Percentiles rank a stretch among this genome's conserved stretches.
phyloP scores from a whole-genome alignment of 306 rosid genomes.

The Ceratonia siliqua region DNA sequence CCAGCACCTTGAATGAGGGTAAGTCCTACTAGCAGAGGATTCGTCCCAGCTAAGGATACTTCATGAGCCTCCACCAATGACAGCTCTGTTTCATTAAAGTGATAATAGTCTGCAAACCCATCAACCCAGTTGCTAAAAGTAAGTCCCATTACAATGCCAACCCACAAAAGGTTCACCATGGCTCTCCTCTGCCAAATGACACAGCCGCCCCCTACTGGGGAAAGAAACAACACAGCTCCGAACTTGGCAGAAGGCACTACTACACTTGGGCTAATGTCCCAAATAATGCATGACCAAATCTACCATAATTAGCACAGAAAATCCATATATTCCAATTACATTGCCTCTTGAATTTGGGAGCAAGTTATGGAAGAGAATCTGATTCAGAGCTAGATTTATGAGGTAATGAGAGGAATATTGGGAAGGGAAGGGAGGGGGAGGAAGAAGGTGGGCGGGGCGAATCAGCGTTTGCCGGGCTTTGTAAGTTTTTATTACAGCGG shows the following conservation, averaged over 20 bases:
- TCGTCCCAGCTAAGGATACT: slow-evolving; percentile 26
- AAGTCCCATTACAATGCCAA: slow-evolving; percentile 42
- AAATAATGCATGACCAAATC: neutral
- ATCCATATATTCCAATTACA: neutral
- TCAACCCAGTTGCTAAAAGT: slow-evolving; percentile 48
- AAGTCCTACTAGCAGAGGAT: slow-evolving; percentile 59
- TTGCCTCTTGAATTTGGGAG: neutral
- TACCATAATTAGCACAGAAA: neutral
- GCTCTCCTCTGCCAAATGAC: slow-evolving; percentile 20
- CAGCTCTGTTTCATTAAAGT: slow-evolving; percentile 59
- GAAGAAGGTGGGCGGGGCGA: neutral
- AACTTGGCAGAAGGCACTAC: neutral
- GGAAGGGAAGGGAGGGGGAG: neutral
- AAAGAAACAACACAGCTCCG: slow-evolving; percentile 6
- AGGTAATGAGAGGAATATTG: neutral
- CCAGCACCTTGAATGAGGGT: slow-evolving; percentile 73
- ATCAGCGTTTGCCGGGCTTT: slow-evolving; percentile 49
- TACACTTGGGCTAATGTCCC: neutral
- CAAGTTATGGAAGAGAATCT: slow-evolving; percentile 7
- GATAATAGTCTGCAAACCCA: slow-evolving; percentile 38
- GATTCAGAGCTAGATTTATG: neutral
- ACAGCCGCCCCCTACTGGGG: slow-evolving; percentile 22
- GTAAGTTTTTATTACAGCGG: slow-evolving; percentile 22
- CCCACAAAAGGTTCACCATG: slow-evolving; percentile 49
- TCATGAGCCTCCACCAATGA: slow-evolving; percentile 56